Base-by-base conservation (phyloP, 768 basidiomycete genomes). In the Phlebiopsis flavidoalba region DNA sequence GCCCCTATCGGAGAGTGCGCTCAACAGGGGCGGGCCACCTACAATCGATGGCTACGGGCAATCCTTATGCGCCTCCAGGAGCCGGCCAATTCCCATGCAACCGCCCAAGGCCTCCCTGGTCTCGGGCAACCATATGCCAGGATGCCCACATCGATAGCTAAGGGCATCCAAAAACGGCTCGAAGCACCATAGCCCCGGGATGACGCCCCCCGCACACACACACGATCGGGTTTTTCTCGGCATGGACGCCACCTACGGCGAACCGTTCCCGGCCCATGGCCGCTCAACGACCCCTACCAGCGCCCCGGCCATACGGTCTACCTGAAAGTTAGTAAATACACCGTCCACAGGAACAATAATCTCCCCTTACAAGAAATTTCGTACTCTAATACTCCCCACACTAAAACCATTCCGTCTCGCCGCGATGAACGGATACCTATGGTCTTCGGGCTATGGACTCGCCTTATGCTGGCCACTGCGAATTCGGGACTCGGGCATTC, bases 81-180 rank as follows among this genome's bases (percentile, higher is more conserved):
- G n/a, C n/a, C 59, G 72, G 77, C n/a, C n/a, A n/a, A n/a, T n/a
- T n/a, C n/a, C n/a, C 10, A 76, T 83, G 50, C 88, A 84, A 61
- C n/a, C n/a, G 79, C 76, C n/a, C 87, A 85, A 69, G 71, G 76
- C 43, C 26, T 65, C 59, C 43, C n/a, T n/a, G n/a, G 65, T 57
- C 64, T 64, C 62, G 50, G 67, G 56, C 26, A 63, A 37, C 52
- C 63, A 64, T 60, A 72, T 92, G 52, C 88, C n/a, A n/a, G 86
- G 69, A 80, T 84, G 15, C 89, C 87, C 63, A 79, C 24, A 91
- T 93, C 64, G 91, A 93, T 67, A 84, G 85, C 68, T 92, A 92
- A 69, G 89, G 92, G 61, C 77, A n/a, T 93, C 54, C 91, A 91
- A 73, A n/a, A 84, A 84, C 70, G 84, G 79, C 66, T 85, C 85